Evolutionary conservation across 495 filamentous ascomycete species (phyloP), one percentile per base, ranked within the genome.

Genomic region (Annulohypoxylon bovei): DNA sequence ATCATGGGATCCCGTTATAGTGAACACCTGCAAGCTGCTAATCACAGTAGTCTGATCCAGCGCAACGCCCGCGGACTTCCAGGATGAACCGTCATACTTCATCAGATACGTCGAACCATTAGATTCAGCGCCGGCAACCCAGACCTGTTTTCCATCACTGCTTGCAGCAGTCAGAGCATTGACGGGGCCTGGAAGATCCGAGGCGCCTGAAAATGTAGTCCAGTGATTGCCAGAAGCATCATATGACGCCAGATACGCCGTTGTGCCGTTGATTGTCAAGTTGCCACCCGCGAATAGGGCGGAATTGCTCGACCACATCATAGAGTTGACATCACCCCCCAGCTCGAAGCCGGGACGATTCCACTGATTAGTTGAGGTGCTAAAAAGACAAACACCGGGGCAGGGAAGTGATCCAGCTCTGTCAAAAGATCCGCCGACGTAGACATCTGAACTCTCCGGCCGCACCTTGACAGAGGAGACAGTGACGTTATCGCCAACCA

Each of bases 341-440:
- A 97, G 78, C 62, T 86, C 88, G 20, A 83, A 84, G 1, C 92
- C 93, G 33, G 93, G 90, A 55, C 90, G 86, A 70, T 84, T 89
- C 94, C 94, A 99, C 70, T 94, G 90, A 4, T 83, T 86, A 6
- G 79, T 81, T 2, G 82, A 73, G 14, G 88, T 87, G 71, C 90
- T 88, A 77, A 90, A 95, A 62, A 90, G 82, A 80, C 95, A 99
- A 20, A 99, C 87, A 44, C 87, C 88, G 1, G 89, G 86, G 75
- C 95, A 99, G 39, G 83, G 88, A 22, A 98, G 85, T 8, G 90
- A 88, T n/a, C 95, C 96, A 28, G 94, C 96, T 8, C 84, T 83
- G 1, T 86, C 82, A 71, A 98, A 99, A 27, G 84, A 87, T 28
- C 95, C 95, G 14, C 90, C 95, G 30, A 98, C 89, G 76, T 92